Base-by-base conservation (phyloP, 805 yeast species). In the Candida tammaniensis region DNA sequence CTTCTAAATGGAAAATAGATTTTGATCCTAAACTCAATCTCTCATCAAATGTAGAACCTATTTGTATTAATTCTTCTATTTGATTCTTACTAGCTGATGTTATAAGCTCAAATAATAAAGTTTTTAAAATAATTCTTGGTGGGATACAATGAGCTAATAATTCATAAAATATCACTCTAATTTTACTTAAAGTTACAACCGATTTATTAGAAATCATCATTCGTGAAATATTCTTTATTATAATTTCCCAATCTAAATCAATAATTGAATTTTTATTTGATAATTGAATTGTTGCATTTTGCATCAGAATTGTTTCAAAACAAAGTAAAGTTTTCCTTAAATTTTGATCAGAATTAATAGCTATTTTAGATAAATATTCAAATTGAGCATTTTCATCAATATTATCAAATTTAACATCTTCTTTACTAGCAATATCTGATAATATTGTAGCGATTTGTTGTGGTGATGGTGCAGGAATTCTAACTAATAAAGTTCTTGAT, bases 121-220 rank as follows among this genome's bases (percentile, higher is more conserved):
- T 79, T 51, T 86, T 86, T 47, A 91, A 61, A 14, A 93, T 80
- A n/a, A 78, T 63, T 38, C 80, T 74, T 2, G 97, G 82, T 0
- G 98, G 98, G 24, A 93, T 91, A 48, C 98, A 89, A 58, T 93
- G 98, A 0, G 96, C 79, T 21, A 93, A 59, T 22, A 93, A 64
- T 54, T 93, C 97, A 58, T 93, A 85, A 31, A 91, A 61, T 17
- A 78, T 67, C 21, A 83, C 64, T 68, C 94, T 70, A 47, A 82
- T 63, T 52, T 80, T 74, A 24, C 76, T 76, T 39, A 76, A 55
- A 23, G 68, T 68, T 12, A 80, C 67, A 15, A 88, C 95, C 1
- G 80, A 72, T 45, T 86, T 74, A 27, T 78, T 82, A 33, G 70
- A 68, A 26, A 70, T 57, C 25, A 88, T 76, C 10, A 76, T 70